These are phyloP conservation scores for Penicillium sp. DNA, from an alignment of 2,329 filamentous ascomycete species.

Conservation along the genomic window DNA sequence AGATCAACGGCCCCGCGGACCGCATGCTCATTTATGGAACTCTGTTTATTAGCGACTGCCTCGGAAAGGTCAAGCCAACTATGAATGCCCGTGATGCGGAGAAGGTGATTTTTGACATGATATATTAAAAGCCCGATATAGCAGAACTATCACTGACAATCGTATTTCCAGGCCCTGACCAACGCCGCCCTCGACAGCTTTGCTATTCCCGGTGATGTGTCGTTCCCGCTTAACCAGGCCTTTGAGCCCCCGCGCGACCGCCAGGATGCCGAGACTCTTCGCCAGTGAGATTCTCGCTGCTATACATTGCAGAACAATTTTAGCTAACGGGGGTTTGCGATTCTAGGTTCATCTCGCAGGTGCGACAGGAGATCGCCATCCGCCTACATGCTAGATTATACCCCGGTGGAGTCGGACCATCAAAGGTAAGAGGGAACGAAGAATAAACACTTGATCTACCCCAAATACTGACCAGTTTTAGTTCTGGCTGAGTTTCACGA, in stretches of 20 bases:
- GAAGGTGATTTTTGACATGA: constrained; percentile 50
- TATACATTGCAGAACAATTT: not conserved
- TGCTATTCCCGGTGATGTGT: constrained; percentile 88
- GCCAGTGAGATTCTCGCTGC: constrained; percentile 62
- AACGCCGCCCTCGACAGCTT: constrained; percentile 95
- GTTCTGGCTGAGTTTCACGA: constrained; percentile 99
- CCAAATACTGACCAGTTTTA: constrained; percentile 46
- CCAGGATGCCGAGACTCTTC: constrained; percentile 83
- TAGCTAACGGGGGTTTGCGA: constrained; percentile 2
- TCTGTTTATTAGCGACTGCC: constrained; percentile 86
- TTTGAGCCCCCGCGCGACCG: constrained; percentile 86
- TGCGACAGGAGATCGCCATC: constrained; percentile 84
- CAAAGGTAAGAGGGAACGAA: constrained; percentile 49
- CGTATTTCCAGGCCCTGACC: constrained; percentile 68
- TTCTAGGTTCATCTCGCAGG: constrained; percentile 69
- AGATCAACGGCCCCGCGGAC: constrained; percentile 95
- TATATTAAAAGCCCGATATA: not conserved
- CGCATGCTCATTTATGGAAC: constrained; percentile 95
- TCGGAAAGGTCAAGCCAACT: constrained; percentile 78
- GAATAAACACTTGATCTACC: not conserved
- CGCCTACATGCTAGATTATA: constrained; percentile 85
- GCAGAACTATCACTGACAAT: not conserved
- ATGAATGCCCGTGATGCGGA: constrained; percentile 66
- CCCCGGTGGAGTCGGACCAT: constrained; percentile 68
- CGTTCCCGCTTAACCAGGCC: constrained; percentile 92